Conservation (phyloP, 805 yeast genomes). For the Pichia nanzhaoensis region DNA sequence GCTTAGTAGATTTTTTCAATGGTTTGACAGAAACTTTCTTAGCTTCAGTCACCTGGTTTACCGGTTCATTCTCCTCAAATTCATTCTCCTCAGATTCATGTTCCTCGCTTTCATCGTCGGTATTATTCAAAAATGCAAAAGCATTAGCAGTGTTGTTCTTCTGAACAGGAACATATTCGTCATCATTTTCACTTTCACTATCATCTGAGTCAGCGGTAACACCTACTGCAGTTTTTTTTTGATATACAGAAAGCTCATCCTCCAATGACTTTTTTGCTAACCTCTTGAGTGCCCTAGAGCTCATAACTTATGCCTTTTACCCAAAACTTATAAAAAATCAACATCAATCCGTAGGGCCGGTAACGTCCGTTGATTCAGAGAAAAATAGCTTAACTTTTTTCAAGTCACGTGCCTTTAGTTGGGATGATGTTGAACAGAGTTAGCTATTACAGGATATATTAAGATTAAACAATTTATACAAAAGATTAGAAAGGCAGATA, state of each 20-base stretch:
- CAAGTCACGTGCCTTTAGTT: neutral
- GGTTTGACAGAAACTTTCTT: neutral
- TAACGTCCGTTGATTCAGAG: too few relatives aligned
- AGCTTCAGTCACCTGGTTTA: too few relatives aligned
- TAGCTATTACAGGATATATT: too few relatives aligned
- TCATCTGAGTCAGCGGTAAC: too few relatives aligned
- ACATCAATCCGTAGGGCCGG: too few relatives aligned
- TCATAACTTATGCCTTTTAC: conserved; percentile 30
- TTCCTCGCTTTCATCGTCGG: conserved; percentile 17
- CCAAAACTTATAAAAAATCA: too few relatives aligned
- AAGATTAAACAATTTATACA: too few relatives aligned
- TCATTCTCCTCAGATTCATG: conserved; percentile 3
- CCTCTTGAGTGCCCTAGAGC: conserved; percentile 43
- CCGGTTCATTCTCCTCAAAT: neutral
- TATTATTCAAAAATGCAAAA: conserved; percentile 37
- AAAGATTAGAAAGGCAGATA: too few relatives aligned
- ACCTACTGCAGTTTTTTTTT: neutral
- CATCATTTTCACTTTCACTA: conserved; percentile 13
- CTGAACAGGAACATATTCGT: conserved; percentile 6
- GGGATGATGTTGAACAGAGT: too few relatives aligned
- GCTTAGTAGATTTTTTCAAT: neutral
- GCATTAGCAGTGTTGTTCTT: conserved; percentile 26
- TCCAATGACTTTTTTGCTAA: conserved; percentile 32
- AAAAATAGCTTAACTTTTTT: too few relatives aligned
- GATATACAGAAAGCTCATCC: conserved; percentile 20